A percentile compares a stretch with the other conserved stretches of the same genome.
Conservation (phyloP, 352 stramenopile species). For the Phytophthora foliorum region DNA sequence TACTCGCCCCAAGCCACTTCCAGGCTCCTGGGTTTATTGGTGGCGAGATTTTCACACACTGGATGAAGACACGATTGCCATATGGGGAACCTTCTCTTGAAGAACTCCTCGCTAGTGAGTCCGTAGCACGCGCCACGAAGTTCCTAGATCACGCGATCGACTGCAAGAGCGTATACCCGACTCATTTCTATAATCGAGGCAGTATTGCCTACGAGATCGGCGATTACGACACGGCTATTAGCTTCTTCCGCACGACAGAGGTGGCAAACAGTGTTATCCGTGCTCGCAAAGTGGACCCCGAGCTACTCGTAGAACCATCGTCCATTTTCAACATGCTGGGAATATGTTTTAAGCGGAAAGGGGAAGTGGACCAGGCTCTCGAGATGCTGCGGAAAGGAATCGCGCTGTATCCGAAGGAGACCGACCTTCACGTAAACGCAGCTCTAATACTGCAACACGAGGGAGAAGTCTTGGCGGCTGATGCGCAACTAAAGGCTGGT, state of each 20-base stretch:
- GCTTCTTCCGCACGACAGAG: constrained; percentile 42
- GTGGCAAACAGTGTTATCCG: constrained; percentile 44
- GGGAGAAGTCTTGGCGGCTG: constrained; percentile 27
- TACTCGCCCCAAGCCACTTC: constrained; percentile 33
- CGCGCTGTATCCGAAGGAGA: constrained; percentile 42
- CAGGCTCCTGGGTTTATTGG: constrained; percentile 51
- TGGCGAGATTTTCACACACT: constrained; percentile 44
- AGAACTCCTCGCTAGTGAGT: constrained; percentile 42
- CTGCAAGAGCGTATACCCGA: constrained; percentile 39
- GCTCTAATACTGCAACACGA: constrained; percentile 44
- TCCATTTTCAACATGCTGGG: constrained; percentile 67
- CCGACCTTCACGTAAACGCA: constrained; percentile 60
- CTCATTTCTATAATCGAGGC: constrained; percentile 52
- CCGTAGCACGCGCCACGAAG: constrained; percentile 30
- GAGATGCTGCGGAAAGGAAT: constrained; percentile 48
- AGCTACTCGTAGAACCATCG: constrained; percentile 44
- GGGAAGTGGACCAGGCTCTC: constrained; percentile 42
- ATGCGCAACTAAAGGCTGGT: constrained; percentile 30
- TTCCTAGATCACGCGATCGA: constrained; percentile 50
- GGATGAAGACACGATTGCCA: constrained; percentile 28
- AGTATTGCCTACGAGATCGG: constrained; percentile 44
- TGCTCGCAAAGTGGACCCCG: constrained; percentile 45
- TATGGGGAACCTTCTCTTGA: constrained; percentile 6
- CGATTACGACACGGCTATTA: constrained; percentile 50
- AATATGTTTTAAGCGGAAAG: constrained; percentile 34